Evolutionary conservation across 2,329 filamentous ascomycete genomes (phyloP), one percentile per base, ranked within the genome.

Genomic region (Scortechinia acanthostroma): DNA sequence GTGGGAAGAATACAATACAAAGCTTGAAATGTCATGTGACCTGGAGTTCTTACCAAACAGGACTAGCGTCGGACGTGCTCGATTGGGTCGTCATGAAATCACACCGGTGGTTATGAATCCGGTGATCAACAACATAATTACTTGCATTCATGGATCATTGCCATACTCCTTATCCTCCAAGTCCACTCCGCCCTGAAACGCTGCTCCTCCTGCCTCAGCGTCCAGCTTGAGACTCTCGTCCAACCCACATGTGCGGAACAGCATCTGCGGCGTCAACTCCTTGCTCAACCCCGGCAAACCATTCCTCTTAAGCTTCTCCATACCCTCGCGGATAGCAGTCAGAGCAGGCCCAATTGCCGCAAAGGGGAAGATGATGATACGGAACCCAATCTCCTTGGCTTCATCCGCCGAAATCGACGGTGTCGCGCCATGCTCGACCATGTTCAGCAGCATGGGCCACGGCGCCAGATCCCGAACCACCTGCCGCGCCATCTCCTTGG

Each of bases 231-330:
- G 53, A 37, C 60, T 64, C 43, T 66, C 61, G 46, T 65, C 57
- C 48, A 69, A 45, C 14, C 64, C 66, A 48, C 64, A 68, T n/a
- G 67, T 57, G n/a, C 64, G 55, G 46, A 69, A 69, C 21, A 67
- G 45, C 50, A 58, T 58, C 55, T 64, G 63, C 21, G 63, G 63
- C 20, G 56, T 63, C 45, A 60, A 48, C 22, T 55, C 55, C 45
- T 50, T 51, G 23, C 51, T 53, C 42, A 58, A 47, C 13, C 56
- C 58, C 1, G 57, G 58, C 40, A 63, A 49, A 1, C 65, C 64
- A 42, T 62, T 56, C 3, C 45, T 43, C 51, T 63, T 62, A 48
- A 69, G 49, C 35, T 56, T 62, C 52, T 61, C 55, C 52, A 66
- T 49, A 3, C 58, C 60, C 22, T 58, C 52, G 28, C 51, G 56